Evolutionary conservation across 2,329 filamentous ascomycete genomes (phyloP), one percentile per base, ranked within the genome.

Genomic region (Balansia obtecta): DNA sequence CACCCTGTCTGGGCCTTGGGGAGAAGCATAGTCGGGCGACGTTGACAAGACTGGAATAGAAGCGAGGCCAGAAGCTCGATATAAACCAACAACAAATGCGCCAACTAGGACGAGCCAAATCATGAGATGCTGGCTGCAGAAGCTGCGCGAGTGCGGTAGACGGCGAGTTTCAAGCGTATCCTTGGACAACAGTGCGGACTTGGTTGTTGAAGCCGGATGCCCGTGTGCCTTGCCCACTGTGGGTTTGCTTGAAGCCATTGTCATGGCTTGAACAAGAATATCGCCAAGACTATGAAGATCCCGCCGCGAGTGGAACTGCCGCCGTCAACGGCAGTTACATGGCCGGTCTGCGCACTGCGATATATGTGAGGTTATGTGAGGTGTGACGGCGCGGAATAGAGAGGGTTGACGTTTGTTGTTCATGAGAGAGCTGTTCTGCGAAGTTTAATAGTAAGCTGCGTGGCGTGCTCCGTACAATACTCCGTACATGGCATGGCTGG

Each of bases 11-110:
- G 41, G 39, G 16, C 49, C 41, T 20, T 45, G 38, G 32, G 50
- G 50, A 5, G 46, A 48, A n/a, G 49, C 27, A 18, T 54, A 51
- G 9, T 44, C 46, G 12, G 52, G 10, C 9, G 52, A 48, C 2
- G 54, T 54, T n/a, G 55, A 57, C 16, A 57, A 43, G 11, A 55
- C 48, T 9, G 54, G 52, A 7, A 38, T 48, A 20, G 45, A 50
- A 44, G 53, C 46, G 50, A 56, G 48, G 49, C 51, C 55, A 12
- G 55, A 52, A 18, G 52, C 47, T 30, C 52, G 56, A 32, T 53
- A 53, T 11, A 55, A 44, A 18, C 54, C 55, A 39, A 54, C 48
- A 39, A 39, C 52, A 41, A 34, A 52, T 39, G 51, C 52, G 32
- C 50, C 52, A 10, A 53, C 11, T 9, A 57, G 42, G 22, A 56